phyloP scores from a whole-genome alignment of 1,284 basidiomycete species.

The Ganoderma meredithae region DNA sequence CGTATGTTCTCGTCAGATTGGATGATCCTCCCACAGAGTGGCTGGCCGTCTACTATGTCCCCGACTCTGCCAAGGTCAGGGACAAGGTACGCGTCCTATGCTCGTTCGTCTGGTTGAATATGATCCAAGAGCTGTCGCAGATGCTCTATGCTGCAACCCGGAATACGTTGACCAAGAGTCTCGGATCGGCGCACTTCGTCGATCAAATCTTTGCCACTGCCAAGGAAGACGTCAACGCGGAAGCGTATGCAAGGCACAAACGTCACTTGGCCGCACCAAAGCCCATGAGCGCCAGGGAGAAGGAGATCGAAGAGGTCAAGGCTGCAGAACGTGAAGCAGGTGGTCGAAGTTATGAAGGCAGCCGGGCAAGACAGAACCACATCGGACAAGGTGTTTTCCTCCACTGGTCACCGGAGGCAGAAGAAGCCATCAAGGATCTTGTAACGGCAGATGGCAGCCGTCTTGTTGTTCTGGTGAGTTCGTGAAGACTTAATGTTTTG shows the following conservation, averaged over 20 bases:
- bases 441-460: slow-evolving; percentile 55
- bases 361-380: slow-evolving; percentile 59
- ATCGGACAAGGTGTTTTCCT: slow-evolving; percentile 66
- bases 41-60: slow-evolving; percentile 79
- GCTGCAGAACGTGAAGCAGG: slow-evolving; percentile 71
- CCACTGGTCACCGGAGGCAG: slow-evolving; percentile 68
- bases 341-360: slow-evolving; percentile 60
- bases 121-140: slow-evolving; percentile 45
- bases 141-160: slow-evolving; percentile 94
- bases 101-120: background rate
- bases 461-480: slow-evolving; percentile 72
- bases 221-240: slow-evolving; percentile 69
- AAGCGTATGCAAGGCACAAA: slow-evolving; percentile 78
- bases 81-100: slow-evolving; percentile 65
- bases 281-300: slow-evolving; percentile 82
- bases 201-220: slow-evolving; percentile 86
- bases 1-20: slow-evolving; percentile 75
- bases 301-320: slow-evolving; percentile 79
- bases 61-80: slow-evolving; percentile 75
- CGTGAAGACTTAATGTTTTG: background rate
- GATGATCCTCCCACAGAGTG: slow-evolving; percentile 69
- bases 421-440: slow-evolving; percentile 68
- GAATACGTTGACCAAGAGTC: slow-evolving; percentile 72
- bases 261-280: slow-evolving; percentile 78
- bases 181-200: slow-evolving; percentile 81